Evolutionary conservation across 148 eudicot genomes (phyloP), one percentile per base, ranked within the genome.

Genomic region (Suaeda aralocaspica): DNA sequence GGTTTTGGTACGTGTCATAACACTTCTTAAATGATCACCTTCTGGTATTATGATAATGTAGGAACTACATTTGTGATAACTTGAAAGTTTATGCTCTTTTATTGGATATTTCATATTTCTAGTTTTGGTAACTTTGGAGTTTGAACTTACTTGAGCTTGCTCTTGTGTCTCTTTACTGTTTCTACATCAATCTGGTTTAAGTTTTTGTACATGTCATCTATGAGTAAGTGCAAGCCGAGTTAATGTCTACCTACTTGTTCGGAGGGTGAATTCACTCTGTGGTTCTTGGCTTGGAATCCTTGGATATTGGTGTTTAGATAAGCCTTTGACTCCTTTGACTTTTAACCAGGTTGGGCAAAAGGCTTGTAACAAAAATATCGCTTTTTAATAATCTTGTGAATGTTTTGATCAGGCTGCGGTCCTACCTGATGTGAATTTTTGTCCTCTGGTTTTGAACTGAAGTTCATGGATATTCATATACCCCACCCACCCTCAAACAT

Each of bases 1-100:
- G 90, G 96, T 69, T 80, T 88, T 52, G 98, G 98, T 93, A 88
- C 60, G 89, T 72, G 15, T 14, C 19, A 45, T 10, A 24, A 11
- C 59, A 70, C 52, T 66, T 62, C 29, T 60, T 4, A 31, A 28
- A 64, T 22, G 39, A 62, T 73, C 41, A 51, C 30, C 34, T 53
- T 64, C 28, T n/a, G 28, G 55, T 22, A 42, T 30, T 31, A 21
- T n/a, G 25, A 63, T 63, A 13, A 1, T 39, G n/a, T 50, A 21
- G 18, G 26, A 62, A 63, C 14, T 33, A 25, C 22, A 60, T 0
- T 19, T 33, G 5, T 60, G 15, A 22, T 24, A 34, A n/a, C 42
- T 53, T 64, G 30, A 26, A 24, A 44, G 59, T 50, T 34, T 25
- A 51, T 8, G 1, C 44, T 13, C 39, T 9, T 15, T 26, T 4